These are phyloP conservation scores for Vitis hybrid DNA, from an alignment of 177 flowering plant genomes.

Conservation along the genomic window DNA sequence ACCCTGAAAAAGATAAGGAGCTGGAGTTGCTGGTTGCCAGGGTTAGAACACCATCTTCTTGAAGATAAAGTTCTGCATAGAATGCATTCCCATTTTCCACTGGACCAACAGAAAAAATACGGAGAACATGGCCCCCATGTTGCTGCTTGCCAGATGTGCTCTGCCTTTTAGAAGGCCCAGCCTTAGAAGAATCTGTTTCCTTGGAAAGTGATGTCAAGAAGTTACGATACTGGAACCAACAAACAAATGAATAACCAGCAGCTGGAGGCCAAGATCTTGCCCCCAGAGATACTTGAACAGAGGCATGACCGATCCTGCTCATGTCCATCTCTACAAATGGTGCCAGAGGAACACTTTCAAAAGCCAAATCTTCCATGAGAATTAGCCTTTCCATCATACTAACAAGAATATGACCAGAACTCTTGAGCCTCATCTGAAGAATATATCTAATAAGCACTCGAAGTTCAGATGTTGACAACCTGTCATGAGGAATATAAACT, in stretches of 20 bases:
- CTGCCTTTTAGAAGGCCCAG: slow-evolving; percentile 45
- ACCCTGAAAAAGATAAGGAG: slow-evolving; percentile 78
- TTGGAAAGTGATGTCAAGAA: slow-evolving; percentile 59
- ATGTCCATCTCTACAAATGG: slow-evolving; percentile 95
- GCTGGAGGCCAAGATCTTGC: slow-evolving; percentile 99
- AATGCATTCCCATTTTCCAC: slow-evolving; percentile 55
- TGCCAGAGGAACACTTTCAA: slow-evolving; percentile 81
- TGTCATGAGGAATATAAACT: slow-evolving; percentile 28
- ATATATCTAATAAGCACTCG: slow-evolving; percentile 77
- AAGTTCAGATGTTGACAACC: slow-evolving; percentile 89
- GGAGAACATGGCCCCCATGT: slow-evolving; percentile 45
- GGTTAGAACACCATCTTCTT: slow-evolving; percentile 88
- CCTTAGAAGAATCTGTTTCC: slow-evolving; percentile 56
- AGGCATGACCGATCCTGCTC: slow-evolving; percentile 93
- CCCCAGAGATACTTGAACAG: slow-evolving; percentile 92
- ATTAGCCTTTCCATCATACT: slow-evolving; percentile 91
- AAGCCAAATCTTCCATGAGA: slow-evolving; percentile 65
- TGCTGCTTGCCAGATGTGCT: slow-evolving; percentile 34
- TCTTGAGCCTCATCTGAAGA: slow-evolving; percentile 70
- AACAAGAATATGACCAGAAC: slow-evolving; percentile 71
- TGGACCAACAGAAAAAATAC: slow-evolving; percentile 93
- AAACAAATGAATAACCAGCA: slow-evolving; percentile 98
- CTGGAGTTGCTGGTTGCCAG: slow-evolving; percentile 91
- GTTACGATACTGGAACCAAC: slow-evolving; percentile 92
- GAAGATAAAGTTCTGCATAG: slow-evolving; percentile 91